These are phyloP conservation scores for Amaranthus cruentus DNA, from an alignment of 148 eudicot genomes.

Conservation along the genomic window DNA sequence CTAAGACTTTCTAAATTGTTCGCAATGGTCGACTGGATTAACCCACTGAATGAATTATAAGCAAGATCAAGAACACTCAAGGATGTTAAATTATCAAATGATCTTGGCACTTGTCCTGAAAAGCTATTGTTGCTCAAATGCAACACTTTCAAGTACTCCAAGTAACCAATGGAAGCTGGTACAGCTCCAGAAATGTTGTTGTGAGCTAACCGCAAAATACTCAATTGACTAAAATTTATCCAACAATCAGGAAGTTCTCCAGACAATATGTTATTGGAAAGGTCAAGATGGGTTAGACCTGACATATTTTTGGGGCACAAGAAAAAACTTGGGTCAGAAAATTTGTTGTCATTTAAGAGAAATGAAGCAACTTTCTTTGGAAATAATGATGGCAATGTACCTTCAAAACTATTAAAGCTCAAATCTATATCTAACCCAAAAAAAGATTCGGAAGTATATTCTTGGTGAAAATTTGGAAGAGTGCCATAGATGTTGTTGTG, in stretches of 20 bases:
- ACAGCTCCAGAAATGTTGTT: conserved; percentile 9
- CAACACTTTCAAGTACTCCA: not conserved
- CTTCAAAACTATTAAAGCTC: conserved; percentile 8
- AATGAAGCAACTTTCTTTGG: not conserved
- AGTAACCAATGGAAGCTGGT: conserved; percentile 4
- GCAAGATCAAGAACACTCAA: conserved; percentile 7
- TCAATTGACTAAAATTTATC: not conserved
- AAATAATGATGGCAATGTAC: not conserved
- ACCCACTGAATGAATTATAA: conserved; percentile 8
- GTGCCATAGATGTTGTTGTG: conserved; percentile 1
- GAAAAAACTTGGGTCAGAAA: not conserved
- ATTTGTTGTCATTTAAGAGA: not conserved
- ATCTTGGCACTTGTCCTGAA: not conserved
- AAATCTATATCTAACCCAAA: not conserved
- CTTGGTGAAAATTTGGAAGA: not conserved
- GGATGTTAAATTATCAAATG: not conserved
- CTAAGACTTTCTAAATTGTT: not conserved
- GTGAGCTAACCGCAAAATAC: not conserved
- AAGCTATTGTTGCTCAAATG: conserved; percentile 14
- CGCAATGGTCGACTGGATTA: conserved; percentile 1
- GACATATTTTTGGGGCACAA: not conserved
- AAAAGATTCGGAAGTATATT: no score
- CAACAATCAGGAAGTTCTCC: conserved; percentile 1
- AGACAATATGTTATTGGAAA: conserved; percentile 18
- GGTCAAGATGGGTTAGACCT: no score